Evolutionary conservation across 2,329 filamentous ascomycete genomes (phyloP), one percentile per base, ranked within the genome.

Genomic region (Zymoseptoria pseudotritici): DNA sequence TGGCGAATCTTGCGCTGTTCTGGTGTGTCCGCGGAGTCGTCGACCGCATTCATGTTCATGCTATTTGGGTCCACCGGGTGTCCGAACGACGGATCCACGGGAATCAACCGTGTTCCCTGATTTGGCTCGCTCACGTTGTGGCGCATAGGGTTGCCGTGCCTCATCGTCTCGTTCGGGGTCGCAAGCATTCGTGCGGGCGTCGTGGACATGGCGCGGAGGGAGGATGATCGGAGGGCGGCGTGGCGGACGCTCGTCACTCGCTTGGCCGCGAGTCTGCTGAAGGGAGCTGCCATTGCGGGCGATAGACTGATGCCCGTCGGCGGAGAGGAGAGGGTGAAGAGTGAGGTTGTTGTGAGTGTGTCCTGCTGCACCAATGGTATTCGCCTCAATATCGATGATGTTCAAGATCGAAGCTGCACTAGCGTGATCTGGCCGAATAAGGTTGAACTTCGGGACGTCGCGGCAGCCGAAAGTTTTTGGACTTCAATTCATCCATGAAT

Each of bases 1-100:
- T 99, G 94, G 68, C 94, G 87, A 75, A 99, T 89, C 83, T 97
- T 97, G 77, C 93, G 88, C 77, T 80, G 77, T 68, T 82, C 80
- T 56, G 80, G 77, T 53, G 70, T 69, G 50, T 69, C 76, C 69
- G 82, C 77, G 65, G 77, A 73, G 63, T 76, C 75, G 59, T 76
- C 73, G 53, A 76, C 70, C 56, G 73, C 69, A 65, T 80, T 78
- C 57, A 76, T 69, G 68, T 75, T 71, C 66, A 77, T 66, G 68
- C 80, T 78, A 57, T 76, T 70, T 36, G 77, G 69, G 65, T 76
- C 71, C 55, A 77, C 73, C 61, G 83, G 75, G 60, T 78, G 72
- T 57, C 76, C 75, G 71, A 90, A 90, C 74, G 84, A 80, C 61
- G 83, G 78, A 71, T 89, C 86, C 65, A 84, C 84, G 60, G 84